Conservation (phyloP, 1,284 basidiomycete species). For the Naganishia sp. region DNA sequence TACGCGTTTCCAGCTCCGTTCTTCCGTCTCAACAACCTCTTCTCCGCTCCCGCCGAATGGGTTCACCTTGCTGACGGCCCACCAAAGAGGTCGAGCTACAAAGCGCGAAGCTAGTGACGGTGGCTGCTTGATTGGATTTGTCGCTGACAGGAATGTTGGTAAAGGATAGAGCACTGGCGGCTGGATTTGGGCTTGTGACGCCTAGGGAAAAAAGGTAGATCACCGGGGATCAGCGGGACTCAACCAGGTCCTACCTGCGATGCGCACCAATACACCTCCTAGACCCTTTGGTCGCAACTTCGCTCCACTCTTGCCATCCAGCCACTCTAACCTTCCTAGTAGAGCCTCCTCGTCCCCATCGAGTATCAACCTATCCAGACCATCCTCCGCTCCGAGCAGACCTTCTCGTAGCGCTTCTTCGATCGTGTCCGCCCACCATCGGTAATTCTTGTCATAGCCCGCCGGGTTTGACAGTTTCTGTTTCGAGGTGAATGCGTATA, state of each 20-base stretch:
- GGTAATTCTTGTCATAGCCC: slow-evolving; percentile 74
- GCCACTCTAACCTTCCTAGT: slow-evolving; percentile 64
- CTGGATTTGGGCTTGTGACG: slow-evolving; percentile 32
- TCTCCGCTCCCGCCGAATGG: slow-evolving; percentile 65
- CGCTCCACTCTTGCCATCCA: slow-evolving; percentile 61
- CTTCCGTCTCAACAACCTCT: slow-evolving; percentile 59
- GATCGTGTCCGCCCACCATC: slow-evolving; percentile 81
- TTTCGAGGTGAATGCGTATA: slow-evolving; percentile 83
- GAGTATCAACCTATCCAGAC: slow-evolving; percentile 64
- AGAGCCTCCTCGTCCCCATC: slow-evolving; percentile 62
- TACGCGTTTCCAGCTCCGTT: slow-evolving; percentile 63
- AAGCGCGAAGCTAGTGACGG: slow-evolving; percentile 70
- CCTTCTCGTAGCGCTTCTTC: slow-evolving; percentile 65
- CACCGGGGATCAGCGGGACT: slow-evolving; percentile 25
- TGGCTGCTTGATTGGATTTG: slow-evolving; percentile 67
- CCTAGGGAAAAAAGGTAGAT: background rate
- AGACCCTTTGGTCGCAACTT: slow-evolving; percentile 70
- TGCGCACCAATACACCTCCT: slow-evolving; percentile 73
- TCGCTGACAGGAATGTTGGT: slow-evolving; percentile 62
- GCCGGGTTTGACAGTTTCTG: slow-evolving; percentile 82
- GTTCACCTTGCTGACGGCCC: slow-evolving; percentile 76
- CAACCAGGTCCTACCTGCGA: slow-evolving; percentile 17
- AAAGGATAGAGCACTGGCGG: slow-evolving; percentile 58
- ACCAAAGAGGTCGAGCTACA: slow-evolving; percentile 78
- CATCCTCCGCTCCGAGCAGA: slow-evolving; percentile 56